phyloP scores from a whole-genome alignment of 1,284 basidiomycete species.

The Neonothopanus nambi region DNA sequence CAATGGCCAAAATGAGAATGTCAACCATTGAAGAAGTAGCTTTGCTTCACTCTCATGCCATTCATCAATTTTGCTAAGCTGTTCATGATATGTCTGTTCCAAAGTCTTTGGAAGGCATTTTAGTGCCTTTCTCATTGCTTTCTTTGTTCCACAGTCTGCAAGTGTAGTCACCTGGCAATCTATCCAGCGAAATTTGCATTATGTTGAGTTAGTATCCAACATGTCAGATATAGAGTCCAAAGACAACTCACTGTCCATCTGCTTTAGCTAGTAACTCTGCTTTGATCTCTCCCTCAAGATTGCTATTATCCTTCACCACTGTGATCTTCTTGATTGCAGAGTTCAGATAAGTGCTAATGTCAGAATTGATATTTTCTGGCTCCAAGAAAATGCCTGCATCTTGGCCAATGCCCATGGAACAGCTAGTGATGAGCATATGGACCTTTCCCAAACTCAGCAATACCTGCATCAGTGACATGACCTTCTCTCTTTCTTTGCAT shows the following conservation, averaged over 20 bases:
- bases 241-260: background rate
- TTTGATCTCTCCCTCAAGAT: background rate
- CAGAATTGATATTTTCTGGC: no score
- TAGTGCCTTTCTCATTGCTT: background rate
- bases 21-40: background rate
- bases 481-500: no score
- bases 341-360: no score
- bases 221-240: background rate
- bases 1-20: background rate
- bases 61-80: background rate
- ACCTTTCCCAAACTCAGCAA: no score
- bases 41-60: background rate
- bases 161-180: background rate
- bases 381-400: no score
- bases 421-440: no score
- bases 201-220: no score
- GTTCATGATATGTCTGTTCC: background rate
- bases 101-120: background rate
- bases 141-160: background rate
- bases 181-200: conserved; percentile 2
- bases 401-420: no score
- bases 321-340: background rate
- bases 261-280: background rate
- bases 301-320: background rate
- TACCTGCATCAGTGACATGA: no score